Evolutionary conservation across 73 alveolate genomes (phyloP).

Genomic region (Effrenium voratum): DNA sequence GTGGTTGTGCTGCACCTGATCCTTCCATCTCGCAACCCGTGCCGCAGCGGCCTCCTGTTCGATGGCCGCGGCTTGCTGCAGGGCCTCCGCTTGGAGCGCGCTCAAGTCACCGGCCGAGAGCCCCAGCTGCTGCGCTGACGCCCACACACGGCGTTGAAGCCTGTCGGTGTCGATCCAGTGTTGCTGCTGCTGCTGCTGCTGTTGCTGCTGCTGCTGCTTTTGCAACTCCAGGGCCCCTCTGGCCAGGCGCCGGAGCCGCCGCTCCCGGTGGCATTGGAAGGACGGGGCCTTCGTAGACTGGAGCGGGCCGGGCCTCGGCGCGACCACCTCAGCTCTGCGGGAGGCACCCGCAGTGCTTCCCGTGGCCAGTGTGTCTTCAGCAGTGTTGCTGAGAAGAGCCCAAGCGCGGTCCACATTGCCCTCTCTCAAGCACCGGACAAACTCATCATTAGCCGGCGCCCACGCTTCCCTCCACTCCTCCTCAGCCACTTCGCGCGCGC

Average conservation of each 20-base stretch:
- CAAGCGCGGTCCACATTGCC: not conserved
- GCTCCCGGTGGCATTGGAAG: not conserved
- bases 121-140: not conserved
- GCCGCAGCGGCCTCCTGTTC: not conserved
- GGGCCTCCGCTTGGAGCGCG: not conserved
- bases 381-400: not conserved
- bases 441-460: not conserved
- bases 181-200: not conserved
- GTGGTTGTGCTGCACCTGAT: not conserved
- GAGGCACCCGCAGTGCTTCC: not conserved
- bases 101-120: not conserved
- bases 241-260: not conserved
- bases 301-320: not conserved
- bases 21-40: not conserved
- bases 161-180: not conserved
- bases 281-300: not conserved
- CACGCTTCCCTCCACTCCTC: not conserved
- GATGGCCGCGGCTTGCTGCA: not conserved
- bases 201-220: no score
- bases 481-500: not conserved
- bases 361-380: not conserved
- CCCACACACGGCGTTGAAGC: not conserved
- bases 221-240: not conserved
- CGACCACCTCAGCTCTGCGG: not conserved
- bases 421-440: not conserved